phyloP scores from a whole-genome alignment of 768 basidiomycete genomes.

The Auricularia sp. region DNA sequence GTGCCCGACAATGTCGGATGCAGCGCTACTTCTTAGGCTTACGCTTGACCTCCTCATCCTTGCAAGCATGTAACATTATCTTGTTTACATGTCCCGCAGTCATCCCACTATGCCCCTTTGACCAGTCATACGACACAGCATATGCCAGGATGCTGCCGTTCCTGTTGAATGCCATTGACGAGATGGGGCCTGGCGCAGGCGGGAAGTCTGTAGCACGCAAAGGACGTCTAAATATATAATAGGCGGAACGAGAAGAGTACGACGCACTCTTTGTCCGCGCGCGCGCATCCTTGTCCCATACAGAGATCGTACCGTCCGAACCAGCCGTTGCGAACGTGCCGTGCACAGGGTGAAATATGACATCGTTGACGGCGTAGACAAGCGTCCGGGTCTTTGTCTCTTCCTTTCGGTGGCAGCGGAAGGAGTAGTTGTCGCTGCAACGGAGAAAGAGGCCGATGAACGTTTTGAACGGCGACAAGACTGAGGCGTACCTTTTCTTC shows the following conservation, averaged over 20 bases:
- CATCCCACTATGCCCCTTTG: slow-evolving; percentile 15
- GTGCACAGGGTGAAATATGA: slow-evolving; percentile 44
- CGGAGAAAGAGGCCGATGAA: slow-evolving; percentile 8
- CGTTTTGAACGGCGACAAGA: slow-evolving; percentile 7
- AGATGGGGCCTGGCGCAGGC: background rate
- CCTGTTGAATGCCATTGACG: slow-evolving; percentile 12
- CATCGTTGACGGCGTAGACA: slow-evolving; percentile 49
- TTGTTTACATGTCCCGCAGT: slow-evolving; percentile 44
- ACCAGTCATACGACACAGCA: slow-evolving; percentile 17
- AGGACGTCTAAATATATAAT: background rate
- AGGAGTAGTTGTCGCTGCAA: slow-evolving; percentile 43
- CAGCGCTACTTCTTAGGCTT: background rate
- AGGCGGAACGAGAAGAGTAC: background rate
- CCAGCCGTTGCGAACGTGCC: slow-evolving; percentile 39
- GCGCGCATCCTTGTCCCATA: slow-evolving; percentile 27
- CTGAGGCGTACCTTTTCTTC: background rate
- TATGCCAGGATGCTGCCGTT: slow-evolving; percentile 15
- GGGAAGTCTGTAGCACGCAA: background rate
- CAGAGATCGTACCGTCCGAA: slow-evolving; percentile 17
- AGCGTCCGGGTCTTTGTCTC: slow-evolving; percentile 32
- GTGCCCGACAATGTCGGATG: too few species aligned
- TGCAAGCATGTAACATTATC: slow-evolving; percentile 74
- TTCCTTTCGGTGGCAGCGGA: slow-evolving; percentile 41
- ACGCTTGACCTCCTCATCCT: slow-evolving; percentile 72
- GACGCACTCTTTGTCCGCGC: slow-evolving; percentile 25